phyloP scores from a whole-genome alignment of 495 filamentous ascomycete species.

The Xylaria longipes region DNA sequence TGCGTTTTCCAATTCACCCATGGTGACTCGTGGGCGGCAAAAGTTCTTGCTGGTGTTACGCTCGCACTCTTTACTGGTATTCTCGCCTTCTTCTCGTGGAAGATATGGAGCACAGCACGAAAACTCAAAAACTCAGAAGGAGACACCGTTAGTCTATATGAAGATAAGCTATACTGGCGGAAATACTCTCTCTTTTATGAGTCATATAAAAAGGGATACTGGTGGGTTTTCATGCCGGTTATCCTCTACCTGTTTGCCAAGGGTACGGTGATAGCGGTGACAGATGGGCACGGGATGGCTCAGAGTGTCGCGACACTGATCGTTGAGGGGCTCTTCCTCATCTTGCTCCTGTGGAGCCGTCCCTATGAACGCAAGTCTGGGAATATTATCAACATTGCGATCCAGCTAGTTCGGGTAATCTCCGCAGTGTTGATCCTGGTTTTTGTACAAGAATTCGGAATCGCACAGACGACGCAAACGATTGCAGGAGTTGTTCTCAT shows the following conservation, averaged over 20 bases:
- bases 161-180: constrained; percentile 88
- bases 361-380: constrained; percentile 85
- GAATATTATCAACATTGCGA: constrained; percentile 92
- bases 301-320: constrained; percentile 81
- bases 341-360: constrained; percentile 79
- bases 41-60: constrained; percentile 81
- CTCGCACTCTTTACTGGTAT: constrained; percentile 79
- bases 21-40: constrained; percentile 96
- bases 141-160: constrained; percentile 75
- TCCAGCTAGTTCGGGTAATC: constrained; percentile 91
- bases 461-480: constrained; percentile 94
- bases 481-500: constrained; percentile 87
- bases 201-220: constrained; percentile 87
- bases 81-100: constrained; percentile 77
- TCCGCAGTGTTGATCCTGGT: constrained; percentile 89
- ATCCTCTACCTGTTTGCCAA: constrained; percentile 95
- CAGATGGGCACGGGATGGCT: constrained; percentile 81
- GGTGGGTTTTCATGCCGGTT: constrained; percentile 93
- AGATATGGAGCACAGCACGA: constrained; percentile 79
- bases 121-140: constrained; percentile 77
- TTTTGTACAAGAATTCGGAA: constrained; percentile 91
- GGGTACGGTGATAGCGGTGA: constrained; percentile 85
- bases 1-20: constrained; percentile 94
- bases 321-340: constrained; percentile 74
- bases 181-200: constrained; percentile 99